Evolutionary conservation across 176 grass and related monocot species (phyloP).

Genomic region (Triticum monococcum): DNA sequence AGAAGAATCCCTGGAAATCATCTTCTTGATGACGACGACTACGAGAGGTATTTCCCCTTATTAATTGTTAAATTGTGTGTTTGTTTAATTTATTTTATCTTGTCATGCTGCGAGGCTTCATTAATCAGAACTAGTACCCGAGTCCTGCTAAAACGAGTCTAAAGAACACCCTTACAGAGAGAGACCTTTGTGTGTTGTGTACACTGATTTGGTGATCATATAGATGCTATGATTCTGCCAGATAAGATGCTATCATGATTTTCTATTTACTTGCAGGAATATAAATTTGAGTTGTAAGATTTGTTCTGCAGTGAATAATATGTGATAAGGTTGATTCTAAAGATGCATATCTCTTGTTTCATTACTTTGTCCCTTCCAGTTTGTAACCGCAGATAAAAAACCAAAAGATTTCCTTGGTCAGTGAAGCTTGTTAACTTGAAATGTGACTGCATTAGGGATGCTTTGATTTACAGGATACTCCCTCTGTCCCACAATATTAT

Average conservation of each 20-base stretch:
- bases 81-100: neutral
- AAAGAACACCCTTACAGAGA: neutral
- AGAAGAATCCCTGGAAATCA: slow-evolving; percentile 52
- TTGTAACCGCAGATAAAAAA: neutral
- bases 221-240: neutral
- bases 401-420: neutral
- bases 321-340: neutral
- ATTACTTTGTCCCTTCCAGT: neutral
- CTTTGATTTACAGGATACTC: neutral
- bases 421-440: neutral
- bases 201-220: neutral
- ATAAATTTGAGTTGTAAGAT: neutral
- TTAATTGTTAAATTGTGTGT: neutral
- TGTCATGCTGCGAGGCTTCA: neutral
- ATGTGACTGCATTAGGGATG: neutral
- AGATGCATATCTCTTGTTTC: neutral
- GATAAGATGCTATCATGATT: neutral
- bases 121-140: neutral
- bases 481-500: too few species aligned
- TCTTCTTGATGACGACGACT: slow-evolving; percentile 48
- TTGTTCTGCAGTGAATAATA: neutral
- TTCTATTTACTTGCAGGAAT: neutral
- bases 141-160: neutral
- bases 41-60: slow-evolving; percentile 57
- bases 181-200: neutral